Evolutionary conservation across 2,329 filamentous ascomycete species (phyloP).

Genomic region (Endocalyx cinctus): DNA sequence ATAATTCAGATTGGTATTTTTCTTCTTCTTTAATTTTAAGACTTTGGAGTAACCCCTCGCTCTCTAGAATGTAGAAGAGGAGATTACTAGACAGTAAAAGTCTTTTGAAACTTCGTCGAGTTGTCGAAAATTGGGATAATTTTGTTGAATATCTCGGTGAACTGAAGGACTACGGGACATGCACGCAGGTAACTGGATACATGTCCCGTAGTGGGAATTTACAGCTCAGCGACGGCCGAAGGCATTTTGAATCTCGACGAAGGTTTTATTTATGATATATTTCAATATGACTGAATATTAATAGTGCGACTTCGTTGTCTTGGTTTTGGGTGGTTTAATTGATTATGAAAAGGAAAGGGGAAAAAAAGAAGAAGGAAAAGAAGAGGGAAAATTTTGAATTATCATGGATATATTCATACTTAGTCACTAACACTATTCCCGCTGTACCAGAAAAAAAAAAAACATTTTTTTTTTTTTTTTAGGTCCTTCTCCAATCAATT

Average conservation of each 20-base stretch:
- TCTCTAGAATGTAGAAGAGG: no score
- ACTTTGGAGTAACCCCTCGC: no score
- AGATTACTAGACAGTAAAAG: slow-evolving; percentile 41
- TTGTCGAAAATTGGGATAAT: slow-evolving; percentile 43
- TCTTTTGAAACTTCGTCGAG: slow-evolving; percentile 64
- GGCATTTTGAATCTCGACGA: slow-evolving; percentile 70
- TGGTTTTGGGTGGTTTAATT: slow-evolving; percentile 30
- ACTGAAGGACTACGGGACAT: slow-evolving; percentile 82
- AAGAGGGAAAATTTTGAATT: slow-evolving; percentile 24
- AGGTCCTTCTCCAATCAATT: no score
- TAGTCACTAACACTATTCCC: slow-evolving; percentile 5
- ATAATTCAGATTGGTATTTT: no score
- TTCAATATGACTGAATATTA: slow-evolving; percentile 22
- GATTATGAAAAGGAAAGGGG: slow-evolving; percentile 29
- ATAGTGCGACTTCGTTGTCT: slow-evolving; percentile 66
- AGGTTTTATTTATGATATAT: slow-evolving; percentile 40
- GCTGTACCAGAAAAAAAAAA: no score
- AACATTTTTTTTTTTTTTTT: not conserved
- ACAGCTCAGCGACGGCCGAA: slow-evolving; percentile 85
- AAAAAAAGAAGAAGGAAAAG: slow-evolving; percentile 21
- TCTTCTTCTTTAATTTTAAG: no score
- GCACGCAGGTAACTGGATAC: slow-evolving; percentile 45
- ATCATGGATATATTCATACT: slow-evolving; percentile 16
- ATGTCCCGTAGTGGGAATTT: slow-evolving; percentile 78
- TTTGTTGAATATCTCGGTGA: slow-evolving; percentile 64